Conservation (phyloP, 1,139 yeast genomes). For the Scheffersomyces segobiensis region DNA sequence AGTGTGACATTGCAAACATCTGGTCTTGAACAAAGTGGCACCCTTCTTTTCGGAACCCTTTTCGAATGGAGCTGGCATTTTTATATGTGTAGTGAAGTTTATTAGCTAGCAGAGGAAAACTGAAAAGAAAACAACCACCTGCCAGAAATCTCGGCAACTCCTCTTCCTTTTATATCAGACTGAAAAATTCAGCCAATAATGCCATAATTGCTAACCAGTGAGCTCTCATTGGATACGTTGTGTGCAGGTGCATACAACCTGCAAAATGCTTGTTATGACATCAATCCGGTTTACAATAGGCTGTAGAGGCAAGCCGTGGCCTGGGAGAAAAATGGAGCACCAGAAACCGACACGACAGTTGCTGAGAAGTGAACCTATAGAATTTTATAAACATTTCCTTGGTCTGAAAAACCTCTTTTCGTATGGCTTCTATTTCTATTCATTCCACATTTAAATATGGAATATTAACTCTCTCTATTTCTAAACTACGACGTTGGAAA, state of each 20-base stretch:
- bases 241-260: background rate
- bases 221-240: constrained; percentile 8
- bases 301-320: background rate
- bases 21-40: constrained; percentile 96
- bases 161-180: constrained; percentile 10
- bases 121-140: background rate
- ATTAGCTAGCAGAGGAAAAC: background rate
- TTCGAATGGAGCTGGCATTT: constrained; percentile 67
- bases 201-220: constrained; percentile 9
- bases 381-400: too few relatives aligned
- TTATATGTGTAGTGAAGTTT: constrained; percentile 3
- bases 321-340: background rate
- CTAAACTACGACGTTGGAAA: background rate
- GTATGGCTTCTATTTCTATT: background rate
- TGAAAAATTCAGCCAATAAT: constrained; percentile 5
- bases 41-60: constrained; percentile 94
- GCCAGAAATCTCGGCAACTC: background rate
- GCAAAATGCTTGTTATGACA: background rate
- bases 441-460: background rate
- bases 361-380: background rate
- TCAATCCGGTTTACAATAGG: background rate
- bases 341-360: background rate
- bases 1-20: constrained; percentile 99
- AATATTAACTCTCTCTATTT: background rate
- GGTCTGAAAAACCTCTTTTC: background rate